These are phyloP conservation scores for Falciphora oryzae DNA, from an alignment of 2,329 filamentous ascomycete species.

Conservation along the genomic window DNA sequence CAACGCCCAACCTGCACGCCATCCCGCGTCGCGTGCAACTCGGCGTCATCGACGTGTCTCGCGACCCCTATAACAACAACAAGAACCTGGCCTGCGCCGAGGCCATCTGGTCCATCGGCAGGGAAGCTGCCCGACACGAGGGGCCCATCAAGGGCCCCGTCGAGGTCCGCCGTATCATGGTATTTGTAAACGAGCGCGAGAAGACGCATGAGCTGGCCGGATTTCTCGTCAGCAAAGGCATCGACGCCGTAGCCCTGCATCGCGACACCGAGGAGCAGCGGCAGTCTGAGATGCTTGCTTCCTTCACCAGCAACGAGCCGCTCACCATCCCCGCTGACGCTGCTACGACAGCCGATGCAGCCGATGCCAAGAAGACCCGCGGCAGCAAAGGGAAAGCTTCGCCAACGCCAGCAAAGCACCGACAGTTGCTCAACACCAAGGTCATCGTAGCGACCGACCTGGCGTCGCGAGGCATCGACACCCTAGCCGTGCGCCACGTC, in stretches of 20 bases:
- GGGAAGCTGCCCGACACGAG: slow-evolving; percentile 58
- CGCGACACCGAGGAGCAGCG: slow-evolving; percentile 76
- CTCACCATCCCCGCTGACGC: slow-evolving; percentile 15
- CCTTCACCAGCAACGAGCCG: slow-evolving; percentile 58
- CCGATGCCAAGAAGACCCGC: slow-evolving; percentile 9
- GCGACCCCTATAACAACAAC: slow-evolving; percentile 90
- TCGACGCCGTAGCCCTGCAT: slow-evolving; percentile 80
- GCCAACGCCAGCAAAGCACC: slow-evolving; percentile 29
- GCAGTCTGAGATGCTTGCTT: slow-evolving; percentile 68
- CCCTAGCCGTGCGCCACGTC: slow-evolving; percentile 82
- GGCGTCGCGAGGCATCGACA: slow-evolving; percentile 90
- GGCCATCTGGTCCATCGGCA: slow-evolving; percentile 88
- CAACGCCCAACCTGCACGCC: slow-evolving; percentile 92
- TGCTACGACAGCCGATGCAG: not conserved
- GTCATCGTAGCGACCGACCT: slow-evolving; percentile 93
- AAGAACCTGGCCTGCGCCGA: slow-evolving; percentile 91
- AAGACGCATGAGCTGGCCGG: slow-evolving; percentile 67
- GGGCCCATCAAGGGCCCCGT: slow-evolving; percentile 48
- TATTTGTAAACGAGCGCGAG: slow-evolving; percentile 22
- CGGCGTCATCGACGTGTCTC: slow-evolving; percentile 84
- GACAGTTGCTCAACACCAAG: slow-evolving; percentile 68
- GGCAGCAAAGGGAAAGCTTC: slow-evolving; percentile 15
- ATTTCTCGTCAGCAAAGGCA: slow-evolving; percentile 77
- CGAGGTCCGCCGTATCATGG: slow-evolving; percentile 67
- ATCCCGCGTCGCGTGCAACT: slow-evolving; percentile 93